A percentile compares a stretch with the other conserved stretches of the same genome.
These are phyloP conservation scores for Cystobasidium tubakii DNA, from an alignment of 768 basidiomycete genomes.

Conservation along the genomic window DNA sequence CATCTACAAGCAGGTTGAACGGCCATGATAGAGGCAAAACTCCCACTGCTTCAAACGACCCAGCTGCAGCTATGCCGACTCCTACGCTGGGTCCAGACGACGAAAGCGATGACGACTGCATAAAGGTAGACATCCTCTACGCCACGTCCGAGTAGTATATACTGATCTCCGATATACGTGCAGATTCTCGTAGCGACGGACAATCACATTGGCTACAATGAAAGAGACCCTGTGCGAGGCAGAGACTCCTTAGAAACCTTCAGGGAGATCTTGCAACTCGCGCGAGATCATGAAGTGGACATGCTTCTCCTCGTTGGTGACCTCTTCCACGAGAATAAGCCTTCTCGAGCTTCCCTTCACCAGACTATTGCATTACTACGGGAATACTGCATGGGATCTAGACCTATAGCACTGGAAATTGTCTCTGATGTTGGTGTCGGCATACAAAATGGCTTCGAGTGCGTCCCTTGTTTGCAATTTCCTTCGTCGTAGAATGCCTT, in stretches of 20 bases:
- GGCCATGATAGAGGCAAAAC: background rate
- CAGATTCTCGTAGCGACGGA: constrained; percentile 45
- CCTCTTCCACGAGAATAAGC: constrained; percentile 95
- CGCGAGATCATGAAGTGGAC: constrained; percentile 85
- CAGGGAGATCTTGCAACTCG: constrained; percentile 83
- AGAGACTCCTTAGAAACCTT: constrained; percentile 95
- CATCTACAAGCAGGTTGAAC: background rate
- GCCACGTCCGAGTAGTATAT: background rate
- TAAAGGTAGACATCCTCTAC: constrained; percentile 16
- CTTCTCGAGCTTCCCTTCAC: constrained; percentile 81
- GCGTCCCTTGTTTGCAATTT: constrained; percentile 39
- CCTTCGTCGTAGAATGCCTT: constrained; percentile 9
- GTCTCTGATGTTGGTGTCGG: constrained; percentile 89
- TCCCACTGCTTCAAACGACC: background rate
- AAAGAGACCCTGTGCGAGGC: constrained; percentile 87
- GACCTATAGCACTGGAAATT: constrained; percentile 82
- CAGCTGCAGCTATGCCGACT: constrained; percentile 6
- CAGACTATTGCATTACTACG: constrained; percentile 80
- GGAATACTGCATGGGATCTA: constrained; percentile 81
- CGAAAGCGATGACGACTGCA: constrained; percentile 33
- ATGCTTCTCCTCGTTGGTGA: constrained; percentile 92
- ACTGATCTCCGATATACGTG: background rate
- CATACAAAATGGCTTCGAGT: constrained; percentile 77
- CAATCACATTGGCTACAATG: constrained; percentile 69
- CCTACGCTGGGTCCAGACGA: constrained; percentile 23